Base-by-base conservation (phyloP, 768 basidiomycete species). In the Phlebiopsis gigantea region DNA sequence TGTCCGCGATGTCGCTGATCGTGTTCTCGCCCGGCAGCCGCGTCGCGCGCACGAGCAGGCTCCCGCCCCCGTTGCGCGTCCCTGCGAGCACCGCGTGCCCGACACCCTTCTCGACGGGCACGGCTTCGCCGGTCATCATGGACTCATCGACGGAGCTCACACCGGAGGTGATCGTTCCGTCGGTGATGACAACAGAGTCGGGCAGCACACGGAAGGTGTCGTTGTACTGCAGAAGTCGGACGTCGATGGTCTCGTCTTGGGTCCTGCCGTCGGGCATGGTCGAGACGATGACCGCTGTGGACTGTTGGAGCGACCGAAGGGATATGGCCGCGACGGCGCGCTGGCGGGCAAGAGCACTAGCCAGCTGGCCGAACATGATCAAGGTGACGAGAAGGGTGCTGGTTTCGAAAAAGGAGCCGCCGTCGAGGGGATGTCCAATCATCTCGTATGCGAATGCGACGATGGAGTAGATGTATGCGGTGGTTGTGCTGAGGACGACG, bases 391-490 rank as follows among this genome's bases (percentile, higher is more conserved):
- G 70, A 19, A 77, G 69, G 2, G 75, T 65, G 42, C 68, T 71
- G 7, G 76, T 77, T 65, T 77, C 76, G 61, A 77, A 77, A 65
- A 75, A 77, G 31, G 68, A 65, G 0, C 69, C 64, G 7, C 63
- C 61, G 6, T 68, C 59, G 45, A 70, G 67, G 8, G 68, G 68
- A n/a, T 63, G 65, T 1, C 69, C 71, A 7, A 61, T 56, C 51
- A 67, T 69, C 53, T 65, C 53, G 57, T 65, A 73, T 17, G 68
- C 71, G 61, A 70, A 77, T 4, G 73, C 68, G 39, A 75, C 68
- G 22, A 75, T 55, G 12, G 76, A 77, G 60, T 73, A 77, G 51
- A 72, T 56, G 56, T 74, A 78, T 10, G 77, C 73, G 21, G 68
- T 68, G 25, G 69, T 67, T 28, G 72, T 74, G 62, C 73, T 75